A percentile compares a stretch with the other conserved stretches of the same genome.
Evolutionary conservation across 257 asterid genomes (phyloP).

Genomic region (Gentiana straminea): DNA sequence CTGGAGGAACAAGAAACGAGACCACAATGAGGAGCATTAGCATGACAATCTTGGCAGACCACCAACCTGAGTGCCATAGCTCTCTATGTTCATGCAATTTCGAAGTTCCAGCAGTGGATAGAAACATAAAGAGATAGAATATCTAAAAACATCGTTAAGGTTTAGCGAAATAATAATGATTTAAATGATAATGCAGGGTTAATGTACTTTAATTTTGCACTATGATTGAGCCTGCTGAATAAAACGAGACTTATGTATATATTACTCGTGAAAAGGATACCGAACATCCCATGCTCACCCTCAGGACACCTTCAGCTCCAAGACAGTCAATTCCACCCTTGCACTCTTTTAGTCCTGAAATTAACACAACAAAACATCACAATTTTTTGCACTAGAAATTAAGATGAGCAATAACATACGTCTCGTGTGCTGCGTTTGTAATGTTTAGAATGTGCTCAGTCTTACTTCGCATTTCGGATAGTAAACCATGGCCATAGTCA

Average conservation of each 20-base stretch:
- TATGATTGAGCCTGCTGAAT: no score
- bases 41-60: slow-evolving; percentile 34
- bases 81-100: slow-evolving; percentile 34
- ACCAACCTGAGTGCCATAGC: slow-evolving; percentile 43
- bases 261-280: slow-evolving; percentile 27
- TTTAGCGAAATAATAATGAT: background rate
- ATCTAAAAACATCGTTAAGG: slow-evolving; percentile 28
- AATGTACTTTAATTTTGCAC: no score
- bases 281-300: slow-evolving; percentile 46
- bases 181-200: no score
- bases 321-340: slow-evolving; percentile 35
- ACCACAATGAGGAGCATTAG: slow-evolving; percentile 20
- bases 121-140: slow-evolving; percentile 40
- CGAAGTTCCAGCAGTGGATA: slow-evolving; percentile 41
- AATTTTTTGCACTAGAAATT: background rate
- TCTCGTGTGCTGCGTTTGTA: no score
- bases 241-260: background rate
- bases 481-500: slow-evolving; percentile 29
- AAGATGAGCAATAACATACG: no score
- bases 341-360: slow-evolving; percentile 38
- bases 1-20: slow-evolving; percentile 31
- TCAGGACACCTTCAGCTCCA: slow-evolving; percentile 44
- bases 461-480: slow-evolving; percentile 35
- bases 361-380: slow-evolving; percentile 1
- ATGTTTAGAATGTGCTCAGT: background rate